Evolutionary conservation across 1,284 basidiomycete species (phyloP), one percentile per base, ranked within the genome.

Genomic region (Papiliotrema nemorosa): DNA sequence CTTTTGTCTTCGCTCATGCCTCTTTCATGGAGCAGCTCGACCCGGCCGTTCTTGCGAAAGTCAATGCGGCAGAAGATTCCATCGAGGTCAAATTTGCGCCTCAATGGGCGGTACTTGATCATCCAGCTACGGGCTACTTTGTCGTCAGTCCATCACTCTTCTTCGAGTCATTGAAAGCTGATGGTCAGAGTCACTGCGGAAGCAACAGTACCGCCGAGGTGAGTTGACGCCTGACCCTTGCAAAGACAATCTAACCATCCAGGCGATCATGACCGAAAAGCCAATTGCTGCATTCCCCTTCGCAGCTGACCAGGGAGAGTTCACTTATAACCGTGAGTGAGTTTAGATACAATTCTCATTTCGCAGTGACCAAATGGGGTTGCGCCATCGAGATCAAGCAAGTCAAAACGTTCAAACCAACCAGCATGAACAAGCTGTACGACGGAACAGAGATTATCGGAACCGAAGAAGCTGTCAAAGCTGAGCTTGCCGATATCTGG

Each of bases 1-100:
- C 62, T 1, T 58, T 62, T 51, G 21, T 64, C n/a, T 64, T 60
- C 40, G 60, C 60, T n/a, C 47, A 62, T 37, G 59, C 62, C 6
- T 56, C 58, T 2, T 47, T 37, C 13, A n/a, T 60, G 3, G 49
- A 47, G 9, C 34, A 21, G 2, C 14, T 57, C 3, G 49, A 54
- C 22, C 21, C 37, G 3, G 55, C 52, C 2, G 24, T 60, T n/a
- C 25, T 54, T 6, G 49, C 54, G 12, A 45, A 44, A 36, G 35
- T 64, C 33, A 41, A 57, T 12, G 53, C 40, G 13, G 16, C 46
- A 27, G 40, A 47, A 22, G 37, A 57, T 26, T 45, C 35, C 6
- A 50, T 47, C 34, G 35, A 46, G 21, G 56, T 62, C 38, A 58
- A 56, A 20, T 55, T 62, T 36, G 59, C 62, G 7, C 60, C 59